Percentiles rank a stretch among this genome's conserved stretches.
Conservation (phyloP, 2,329 filamentous ascomycete species). For the Pseudopyricularia cyperi region DNA sequence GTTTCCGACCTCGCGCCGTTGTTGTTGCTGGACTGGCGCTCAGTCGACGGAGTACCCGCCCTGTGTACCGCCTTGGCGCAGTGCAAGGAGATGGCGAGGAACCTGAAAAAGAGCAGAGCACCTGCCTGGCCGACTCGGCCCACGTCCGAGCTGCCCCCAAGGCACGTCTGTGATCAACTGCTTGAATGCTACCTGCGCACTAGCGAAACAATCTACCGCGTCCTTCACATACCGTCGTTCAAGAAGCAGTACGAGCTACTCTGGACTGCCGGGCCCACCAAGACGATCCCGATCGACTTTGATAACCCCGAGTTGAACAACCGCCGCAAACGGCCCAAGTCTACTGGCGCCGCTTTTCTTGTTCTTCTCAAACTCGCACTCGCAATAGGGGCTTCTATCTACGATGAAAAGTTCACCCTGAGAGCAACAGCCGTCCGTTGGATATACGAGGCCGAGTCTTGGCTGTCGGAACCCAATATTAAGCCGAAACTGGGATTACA, state of each 20-base stretch:
- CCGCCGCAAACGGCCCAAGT: neutral
- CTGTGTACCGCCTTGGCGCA: conserved; percentile 19
- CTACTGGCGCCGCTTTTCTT: conserved; percentile 1
- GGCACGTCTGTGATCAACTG: conserved; percentile 32
- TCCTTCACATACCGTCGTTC: conserved; percentile 46
- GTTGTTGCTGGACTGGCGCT: neutral
- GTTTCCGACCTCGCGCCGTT: neutral
- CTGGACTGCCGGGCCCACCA: conserved; percentile 17
- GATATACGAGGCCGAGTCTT: neutral
- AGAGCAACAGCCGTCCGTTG: neutral
- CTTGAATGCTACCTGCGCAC: conserved; percentile 40
- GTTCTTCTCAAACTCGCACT: neutral
- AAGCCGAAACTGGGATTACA: neutral
- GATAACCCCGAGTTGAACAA: conserved; percentile 23
- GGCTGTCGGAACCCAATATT: neutral
- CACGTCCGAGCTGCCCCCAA: conserved; percentile 28
- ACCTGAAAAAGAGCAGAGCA: conserved; percentile 33
- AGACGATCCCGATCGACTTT: conserved; percentile 13
- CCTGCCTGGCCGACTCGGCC: conserved; percentile 32
- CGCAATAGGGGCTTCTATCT: neutral
- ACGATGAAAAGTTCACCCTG: neutral
- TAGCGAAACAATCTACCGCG: conserved; percentile 41
- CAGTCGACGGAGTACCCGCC: neutral
- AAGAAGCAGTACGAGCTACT: conserved; percentile 36
- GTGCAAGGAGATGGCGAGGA: conserved; percentile 37